phyloP scores from a whole-genome alignment of 192 early-diverging fungal species.

The Mortierella claussenii region DNA sequence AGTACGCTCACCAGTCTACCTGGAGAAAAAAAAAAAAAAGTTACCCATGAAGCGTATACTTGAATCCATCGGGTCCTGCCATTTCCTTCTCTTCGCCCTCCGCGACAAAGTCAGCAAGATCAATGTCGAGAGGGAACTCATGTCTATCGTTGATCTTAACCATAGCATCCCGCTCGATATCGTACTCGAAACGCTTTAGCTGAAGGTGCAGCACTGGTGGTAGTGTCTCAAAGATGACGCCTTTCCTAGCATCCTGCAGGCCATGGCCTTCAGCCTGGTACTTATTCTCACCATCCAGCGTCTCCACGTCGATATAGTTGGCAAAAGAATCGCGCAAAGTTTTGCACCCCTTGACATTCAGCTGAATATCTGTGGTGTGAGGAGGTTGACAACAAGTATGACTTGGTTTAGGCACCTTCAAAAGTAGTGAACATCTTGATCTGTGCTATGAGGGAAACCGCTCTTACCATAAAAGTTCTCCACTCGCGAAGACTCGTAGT shows the following conservation, averaged over 20 bases:
- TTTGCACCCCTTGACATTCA: conserved; percentile 96
- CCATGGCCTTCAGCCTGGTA: conserved; percentile 94
- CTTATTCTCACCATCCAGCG: conserved; percentile 95
- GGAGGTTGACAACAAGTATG: neutral
- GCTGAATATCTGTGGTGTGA: conserved; percentile 81
- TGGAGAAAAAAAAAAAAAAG: neutral
- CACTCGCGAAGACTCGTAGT: conserved; percentile 92
- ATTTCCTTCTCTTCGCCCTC: conserved; percentile 69
- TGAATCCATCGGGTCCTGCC: conserved; percentile 61
- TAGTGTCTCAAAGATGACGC: conserved; percentile 92
- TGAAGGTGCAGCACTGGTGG: conserved; percentile 97
- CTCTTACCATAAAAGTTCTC: conserved; percentile 92
- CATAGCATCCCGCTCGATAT: conserved; percentile 87
- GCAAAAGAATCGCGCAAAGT: conserved; percentile 89
- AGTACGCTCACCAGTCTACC: neutral
- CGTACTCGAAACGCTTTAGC: conserved; percentile 98
- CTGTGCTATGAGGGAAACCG: neutral
- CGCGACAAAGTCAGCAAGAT: conserved; percentile 84
- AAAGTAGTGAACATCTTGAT: neutral
- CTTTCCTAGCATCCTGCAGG: conserved; percentile 96
- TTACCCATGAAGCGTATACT: conserved; percentile 83
- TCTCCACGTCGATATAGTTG: conserved; percentile 91
- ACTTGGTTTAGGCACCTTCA: neutral
- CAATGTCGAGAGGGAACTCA: conserved; percentile 91
- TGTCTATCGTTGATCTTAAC: conserved; percentile 98